Evolutionary conservation across 2,329 filamentous ascomycete genomes (phyloP).

Genomic region (Aspergillus candidus): DNA sequence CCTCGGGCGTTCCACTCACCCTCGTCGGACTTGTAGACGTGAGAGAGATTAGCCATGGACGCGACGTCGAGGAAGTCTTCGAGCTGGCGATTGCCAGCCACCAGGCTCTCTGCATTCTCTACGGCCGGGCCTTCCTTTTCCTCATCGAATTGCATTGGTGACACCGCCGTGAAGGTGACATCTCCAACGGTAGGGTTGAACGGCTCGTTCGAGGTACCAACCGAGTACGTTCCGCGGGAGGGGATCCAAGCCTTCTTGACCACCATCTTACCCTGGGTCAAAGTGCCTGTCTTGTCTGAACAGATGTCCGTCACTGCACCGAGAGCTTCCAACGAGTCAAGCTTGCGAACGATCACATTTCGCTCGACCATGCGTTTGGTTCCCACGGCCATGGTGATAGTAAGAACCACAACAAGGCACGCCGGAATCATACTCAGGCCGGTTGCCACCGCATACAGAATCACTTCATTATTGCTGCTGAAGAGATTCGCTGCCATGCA

Average conservation of each 20-base stretch:
- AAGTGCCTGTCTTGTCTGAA: slow-evolving; percentile 52
- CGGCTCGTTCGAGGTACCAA: slow-evolving; percentile 49
- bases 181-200: slow-evolving; percentile 50
- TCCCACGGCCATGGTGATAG: slow-evolving; percentile 58
- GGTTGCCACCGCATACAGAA: slow-evolving; percentile 56
- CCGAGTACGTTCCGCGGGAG: slow-evolving; percentile 49
- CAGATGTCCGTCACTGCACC: slow-evolving; percentile 54
- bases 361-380: slow-evolving; percentile 50
- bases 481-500: slow-evolving; percentile 58
- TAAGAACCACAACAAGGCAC: slow-evolving; percentile 56
- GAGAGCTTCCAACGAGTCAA: slow-evolving; percentile 51
- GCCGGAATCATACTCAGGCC: slow-evolving; percentile 55
- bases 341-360: slow-evolving; percentile 50
- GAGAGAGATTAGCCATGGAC: slow-evolving; percentile 58
- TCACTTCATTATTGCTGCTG: slow-evolving; percentile 47
- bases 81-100: slow-evolving; percentile 41
- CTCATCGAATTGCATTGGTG: slow-evolving; percentile 22
- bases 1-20: slow-evolving; percentile 56
- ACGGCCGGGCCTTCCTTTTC: slow-evolving; percentile 18
- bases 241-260: slow-evolving; percentile 53
- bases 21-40: slow-evolving; percentile 50
- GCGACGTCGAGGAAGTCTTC: slow-evolving; percentile 54
- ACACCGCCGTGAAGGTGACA: slow-evolving; percentile 32
- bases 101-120: slow-evolving; percentile 22
- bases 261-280: slow-evolving; percentile 58